Evolutionary conservation across 1,284 basidiomycete genomes (phyloP).

Genomic region (Termitomyces sp.): DNA sequence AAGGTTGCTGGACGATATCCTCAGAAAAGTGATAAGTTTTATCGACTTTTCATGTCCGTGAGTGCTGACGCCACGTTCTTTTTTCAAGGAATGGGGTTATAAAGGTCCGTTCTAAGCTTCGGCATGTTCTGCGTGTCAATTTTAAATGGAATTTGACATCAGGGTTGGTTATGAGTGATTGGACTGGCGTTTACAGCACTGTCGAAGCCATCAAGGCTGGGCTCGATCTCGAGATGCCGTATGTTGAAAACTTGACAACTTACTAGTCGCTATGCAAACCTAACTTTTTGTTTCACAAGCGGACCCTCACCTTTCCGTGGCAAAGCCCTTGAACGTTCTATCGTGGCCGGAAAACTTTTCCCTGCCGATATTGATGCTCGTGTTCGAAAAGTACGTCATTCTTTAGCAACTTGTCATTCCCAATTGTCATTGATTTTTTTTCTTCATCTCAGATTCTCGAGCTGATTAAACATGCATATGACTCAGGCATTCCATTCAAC

Average conservation of each 20-base stretch:
- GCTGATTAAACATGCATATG: conserved; percentile 34
- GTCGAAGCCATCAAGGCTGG: conserved; percentile 49
- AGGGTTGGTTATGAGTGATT: conserved; percentile 47
- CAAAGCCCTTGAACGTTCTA: conserved; percentile 36
- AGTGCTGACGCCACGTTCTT: not conserved
- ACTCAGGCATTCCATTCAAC: conserved; percentile 40
- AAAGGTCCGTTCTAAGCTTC: conserved; percentile 25
- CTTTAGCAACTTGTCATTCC: not conserved
- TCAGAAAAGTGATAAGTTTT: conserved; percentile 32
- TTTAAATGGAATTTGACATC: not conserved
- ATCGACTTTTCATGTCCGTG: too few species aligned
- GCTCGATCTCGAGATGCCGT: conserved; percentile 57
- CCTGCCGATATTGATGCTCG: conserved; percentile 34
- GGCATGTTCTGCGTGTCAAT: not conserved
- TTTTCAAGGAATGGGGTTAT: conserved; percentile 40
- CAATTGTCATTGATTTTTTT: conserved; percentile 13
- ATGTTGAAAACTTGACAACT: conserved; percentile 13
- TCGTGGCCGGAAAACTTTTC: conserved; percentile 38
- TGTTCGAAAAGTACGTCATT: conserved; percentile 30
- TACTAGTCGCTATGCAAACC: not conserved
- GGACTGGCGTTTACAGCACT: conserved; percentile 49
- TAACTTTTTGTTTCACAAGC: conserved; percentile 18
- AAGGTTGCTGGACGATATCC: conserved; percentile 39
- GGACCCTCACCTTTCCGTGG: conserved; percentile 44
- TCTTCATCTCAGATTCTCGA: conserved; percentile 31